phyloP scores from a whole-genome alignment of 371 early-diverging fungal species.

The Syncephalastrum sp. region DNA sequence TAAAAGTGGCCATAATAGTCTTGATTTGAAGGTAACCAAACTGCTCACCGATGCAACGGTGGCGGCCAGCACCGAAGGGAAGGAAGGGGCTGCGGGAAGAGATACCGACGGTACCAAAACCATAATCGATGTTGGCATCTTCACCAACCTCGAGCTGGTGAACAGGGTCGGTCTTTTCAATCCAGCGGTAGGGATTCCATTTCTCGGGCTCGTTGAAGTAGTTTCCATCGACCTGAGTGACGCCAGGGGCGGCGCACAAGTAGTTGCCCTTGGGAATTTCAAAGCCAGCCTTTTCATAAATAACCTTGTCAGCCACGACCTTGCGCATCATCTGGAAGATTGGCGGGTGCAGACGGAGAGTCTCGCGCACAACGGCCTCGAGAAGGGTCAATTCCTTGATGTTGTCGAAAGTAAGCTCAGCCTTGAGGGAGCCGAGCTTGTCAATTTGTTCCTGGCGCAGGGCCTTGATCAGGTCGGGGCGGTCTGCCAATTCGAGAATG shows the following conservation, averaged over 20 bases:
- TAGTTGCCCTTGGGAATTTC: slow-evolving; percentile 90
- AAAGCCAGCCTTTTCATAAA: slow-evolving; percentile 69
- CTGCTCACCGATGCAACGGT: slow-evolving; percentile 97
- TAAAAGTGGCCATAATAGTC: slow-evolving; percentile 80
- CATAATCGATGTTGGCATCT: slow-evolving; percentile 80
- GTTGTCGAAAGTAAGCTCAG: slow-evolving; percentile 70
- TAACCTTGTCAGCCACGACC: slow-evolving; percentile 70
- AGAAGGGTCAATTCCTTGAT: slow-evolving; percentile 75
- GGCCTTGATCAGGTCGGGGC: slow-evolving; percentile 63
- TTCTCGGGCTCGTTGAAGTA: slow-evolving; percentile 77
- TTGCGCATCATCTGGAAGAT: slow-evolving; percentile 93
- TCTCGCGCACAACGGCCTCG: slow-evolving; percentile 86
- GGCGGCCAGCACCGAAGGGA: slow-evolving; percentile 97
- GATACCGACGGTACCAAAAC: slow-evolving; percentile 81
- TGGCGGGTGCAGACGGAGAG: slow-evolving; percentile 92
- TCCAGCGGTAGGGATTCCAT: slow-evolving; percentile 86
- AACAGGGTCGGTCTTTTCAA: slow-evolving; percentile 47
- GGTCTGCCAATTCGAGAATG: slow-evolving; percentile 80
- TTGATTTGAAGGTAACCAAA: slow-evolving; percentile 97
- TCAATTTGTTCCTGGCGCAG: slow-evolving; percentile 67
- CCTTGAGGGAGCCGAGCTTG: slow-evolving; percentile 57
- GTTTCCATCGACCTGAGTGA: slow-evolving; percentile 77
- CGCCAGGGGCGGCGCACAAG: slow-evolving; percentile 82
- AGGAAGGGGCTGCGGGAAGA: slow-evolving; percentile 79
- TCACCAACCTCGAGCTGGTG: slow-evolving; percentile 51